Base-by-base conservation (phyloP, 768 basidiomycete genomes). In the Chiua virens region DNA sequence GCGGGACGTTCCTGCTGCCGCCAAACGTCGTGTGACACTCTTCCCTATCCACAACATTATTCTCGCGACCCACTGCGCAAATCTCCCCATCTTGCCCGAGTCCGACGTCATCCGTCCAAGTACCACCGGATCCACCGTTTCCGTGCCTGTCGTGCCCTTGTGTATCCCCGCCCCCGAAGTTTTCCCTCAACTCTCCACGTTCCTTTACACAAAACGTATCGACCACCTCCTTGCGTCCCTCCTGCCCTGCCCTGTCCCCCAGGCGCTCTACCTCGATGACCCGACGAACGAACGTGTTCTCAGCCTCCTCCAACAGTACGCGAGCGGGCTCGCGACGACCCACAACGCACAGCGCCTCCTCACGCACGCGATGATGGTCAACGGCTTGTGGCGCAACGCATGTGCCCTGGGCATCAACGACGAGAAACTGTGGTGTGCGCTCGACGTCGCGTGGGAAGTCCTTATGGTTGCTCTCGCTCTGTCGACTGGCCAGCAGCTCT, bases 121-220 rank as follows among this genome's bases (percentile, higher is more conserved):
- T 1, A 17, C 17, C 0, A n/a, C 49, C 3, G 69, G 67, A 8
- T 56, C 63, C 13, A 58, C 57, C 3, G 28, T 67, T 0, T 53
- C 58, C 2, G 23, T 92, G 5, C 89, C 90, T 20, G 79, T 92
- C 17, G 74, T 90, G 13, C 84, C 83, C 3, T 69, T 92, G 58
- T 74, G 79, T 37, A 75, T 92, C 13, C 89, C 90, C 3, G 84
- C 86, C 2, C 81, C 87, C 0, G 76, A 79, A 3, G 81, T 87
- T 0, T 91, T 90, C 70, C 70, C 80, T 10, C 68, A 82, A 28
- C 73, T 92, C 9, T 82, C 83, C 57, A 66, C 73, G 0, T 90
- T 79, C 73, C 73, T 92, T 56, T 89, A 92, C 71, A 79, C 78
- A 23, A 83, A 86, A 62, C 78, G 81, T 54, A 72, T 83, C 23